Conservation (phyloP, 345 rosid species). For the Salix brachista region DNA sequence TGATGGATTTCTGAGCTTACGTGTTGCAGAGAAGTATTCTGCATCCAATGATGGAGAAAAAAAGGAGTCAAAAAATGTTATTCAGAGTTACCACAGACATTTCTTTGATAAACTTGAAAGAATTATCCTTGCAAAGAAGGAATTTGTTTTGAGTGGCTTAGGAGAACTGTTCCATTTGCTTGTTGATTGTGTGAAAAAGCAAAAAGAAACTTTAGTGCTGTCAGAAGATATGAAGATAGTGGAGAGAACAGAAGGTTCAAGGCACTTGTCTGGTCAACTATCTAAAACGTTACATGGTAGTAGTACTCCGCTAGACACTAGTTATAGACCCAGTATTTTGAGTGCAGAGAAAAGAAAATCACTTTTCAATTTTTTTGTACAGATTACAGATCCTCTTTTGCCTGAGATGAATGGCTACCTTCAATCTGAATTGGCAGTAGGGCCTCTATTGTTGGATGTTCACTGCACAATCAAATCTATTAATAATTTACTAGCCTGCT, state of each 20-base stretch:
- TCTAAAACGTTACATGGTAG: slow-evolving; percentile 15
- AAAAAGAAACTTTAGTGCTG: slow-evolving; percentile 39
- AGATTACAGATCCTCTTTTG: slow-evolving; percentile 75
- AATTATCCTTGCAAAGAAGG: slow-evolving; percentile 43
- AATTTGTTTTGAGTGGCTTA: slow-evolving; percentile 41
- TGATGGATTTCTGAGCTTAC: slow-evolving; percentile 73
- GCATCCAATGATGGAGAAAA: slow-evolving; percentile 30
- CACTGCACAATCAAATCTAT: slow-evolving; percentile 49
- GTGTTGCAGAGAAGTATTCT: slow-evolving; percentile 48
- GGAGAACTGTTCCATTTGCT: slow-evolving; percentile 65
- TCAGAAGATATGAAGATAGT: slow-evolving; percentile 34
- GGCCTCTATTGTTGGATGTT: slow-evolving; percentile 36
- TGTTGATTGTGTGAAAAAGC: slow-evolving; percentile 55
- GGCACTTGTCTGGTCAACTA: slow-evolving; percentile 24
- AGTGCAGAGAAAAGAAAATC: slow-evolving; percentile 59
- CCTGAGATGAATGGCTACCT: slow-evolving; percentile 46
- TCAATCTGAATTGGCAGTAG: slow-evolving; percentile 35
- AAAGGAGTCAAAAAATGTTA: slow-evolving; percentile 32
- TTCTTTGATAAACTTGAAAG: slow-evolving; percentile 59
- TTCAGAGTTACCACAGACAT: slow-evolving; percentile 79
- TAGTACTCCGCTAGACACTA: slow-evolving; percentile 30
- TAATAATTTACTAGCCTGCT: slow-evolving; percentile 50
- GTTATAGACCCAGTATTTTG: slow-evolving; percentile 41
- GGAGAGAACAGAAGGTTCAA: slow-evolving; percentile 30
- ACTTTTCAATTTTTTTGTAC: slow-evolving; percentile 70